Evolutionary conservation across 345 rosid genomes (phyloP).

Genomic region (Mercurialis annua): DNA sequence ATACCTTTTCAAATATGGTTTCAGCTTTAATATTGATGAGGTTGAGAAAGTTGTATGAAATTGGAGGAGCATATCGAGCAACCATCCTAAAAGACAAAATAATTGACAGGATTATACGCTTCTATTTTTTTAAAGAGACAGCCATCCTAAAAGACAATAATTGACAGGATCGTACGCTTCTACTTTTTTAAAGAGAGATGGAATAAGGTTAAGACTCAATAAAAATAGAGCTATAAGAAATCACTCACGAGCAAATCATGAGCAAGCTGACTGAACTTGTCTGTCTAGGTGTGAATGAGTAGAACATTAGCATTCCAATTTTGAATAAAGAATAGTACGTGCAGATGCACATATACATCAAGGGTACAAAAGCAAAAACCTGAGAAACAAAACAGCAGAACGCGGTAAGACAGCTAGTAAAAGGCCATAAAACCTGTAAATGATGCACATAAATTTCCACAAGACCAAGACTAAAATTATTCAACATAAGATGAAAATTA

Average conservation of each 20-base stretch:
- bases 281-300: conserved; percentile 93
- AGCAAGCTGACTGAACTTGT: conserved; percentile 96
- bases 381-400: conserved; percentile 30
- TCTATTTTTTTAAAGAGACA: too few relatives aligned
- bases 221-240: conserved; percentile 11
- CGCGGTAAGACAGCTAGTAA: background rate
- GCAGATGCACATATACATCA: conserved; percentile 98
- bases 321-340: conserved; percentile 95
- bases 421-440: background rate
- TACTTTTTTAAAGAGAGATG: background rate
- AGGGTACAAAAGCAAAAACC: conserved; percentile 88
- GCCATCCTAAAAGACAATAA: conserved; percentile 66
- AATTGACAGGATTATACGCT: conserved; percentile 13
- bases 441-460: background rate
- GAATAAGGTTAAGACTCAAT: conserved; percentile 1
- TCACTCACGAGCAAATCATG: conserved; percentile 99
- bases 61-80: conserved; percentile 97
- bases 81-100: conserved; percentile 67
- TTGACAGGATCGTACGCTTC: conserved; percentile 7
- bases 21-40: conserved; percentile 64
- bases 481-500: conserved; percentile 10
- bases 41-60: conserved; percentile 94
- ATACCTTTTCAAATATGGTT: conserved; percentile 92
- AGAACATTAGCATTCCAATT: conserved; percentile 95
- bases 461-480: background rate